phyloP scores from a whole-genome alignment of 1,139 yeast genomes.

The Suhomyces ambrosiae region DNA sequence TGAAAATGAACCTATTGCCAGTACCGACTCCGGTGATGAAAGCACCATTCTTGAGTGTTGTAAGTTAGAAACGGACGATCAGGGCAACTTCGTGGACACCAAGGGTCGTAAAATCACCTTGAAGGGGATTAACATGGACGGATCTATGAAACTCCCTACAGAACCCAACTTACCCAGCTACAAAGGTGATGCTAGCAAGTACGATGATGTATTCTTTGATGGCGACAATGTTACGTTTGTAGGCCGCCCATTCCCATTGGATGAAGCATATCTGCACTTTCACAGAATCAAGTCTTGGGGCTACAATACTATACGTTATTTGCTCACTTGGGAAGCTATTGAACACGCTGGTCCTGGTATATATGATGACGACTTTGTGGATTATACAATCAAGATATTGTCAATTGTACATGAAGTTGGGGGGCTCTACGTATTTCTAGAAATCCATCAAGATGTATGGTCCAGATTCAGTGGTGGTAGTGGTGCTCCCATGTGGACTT shows the following conservation, averaged over 20 bases:
- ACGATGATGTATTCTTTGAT: slow-evolving; percentile 55
- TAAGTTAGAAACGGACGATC: slow-evolving; percentile 34
- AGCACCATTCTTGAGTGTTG: slow-evolving; percentile 31
- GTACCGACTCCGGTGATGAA: slow-evolving; percentile 12
- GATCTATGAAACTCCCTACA: slow-evolving; percentile 71
- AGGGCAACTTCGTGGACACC: slow-evolving; percentile 63
- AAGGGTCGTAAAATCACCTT: slow-evolving; percentile 62
- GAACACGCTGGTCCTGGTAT: slow-evolving; percentile 87
- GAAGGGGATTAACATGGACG: slow-evolving; percentile 84
- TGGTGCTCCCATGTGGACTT: slow-evolving; percentile 95
- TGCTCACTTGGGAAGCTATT: slow-evolving; percentile 89
- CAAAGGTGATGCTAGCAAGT: slow-evolving; percentile 44
- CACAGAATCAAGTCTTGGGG: slow-evolving; percentile 78
- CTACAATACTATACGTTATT: slow-evolving; percentile 72
- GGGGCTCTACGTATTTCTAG: slow-evolving; percentile 80
- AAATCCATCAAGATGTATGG: slow-evolving; percentile 96
- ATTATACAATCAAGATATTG: slow-evolving; percentile 66
- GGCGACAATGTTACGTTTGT: slow-evolving; percentile 79
- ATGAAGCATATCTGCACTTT: slow-evolving; percentile 71
- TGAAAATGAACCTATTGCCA: slow-evolving; percentile 23
- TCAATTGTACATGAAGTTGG: slow-evolving; percentile 60
- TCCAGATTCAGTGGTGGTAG: slow-evolving; percentile 89
- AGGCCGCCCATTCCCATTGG: slow-evolving; percentile 77
- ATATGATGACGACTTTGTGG: slow-evolving; percentile 77
- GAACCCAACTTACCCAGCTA: slow-evolving; percentile 59